Evolutionary conservation across 495 filamentous ascomycete genomes (phyloP).

Genomic region (Rusavskia elegans): DNA sequence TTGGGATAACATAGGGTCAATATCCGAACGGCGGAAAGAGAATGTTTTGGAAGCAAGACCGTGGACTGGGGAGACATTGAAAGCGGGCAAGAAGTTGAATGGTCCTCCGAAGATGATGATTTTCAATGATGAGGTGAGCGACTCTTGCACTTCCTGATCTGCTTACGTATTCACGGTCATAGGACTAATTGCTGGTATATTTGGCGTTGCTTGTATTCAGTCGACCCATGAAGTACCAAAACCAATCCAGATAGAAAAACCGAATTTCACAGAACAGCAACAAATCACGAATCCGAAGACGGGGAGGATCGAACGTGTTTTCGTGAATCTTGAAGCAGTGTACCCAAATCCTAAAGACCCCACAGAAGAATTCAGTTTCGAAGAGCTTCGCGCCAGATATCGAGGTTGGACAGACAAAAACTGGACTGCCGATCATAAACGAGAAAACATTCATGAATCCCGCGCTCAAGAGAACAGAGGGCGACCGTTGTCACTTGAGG

Average conservation of each 20-base stretch:
- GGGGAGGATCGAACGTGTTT: slow-evolving; percentile 67
- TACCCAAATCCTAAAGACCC: slow-evolving; percentile 62
- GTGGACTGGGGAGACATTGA: slow-evolving; percentile 84
- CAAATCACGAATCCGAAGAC: slow-evolving; percentile 52
- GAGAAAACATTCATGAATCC: neutral
- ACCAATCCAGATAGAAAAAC: slow-evolving; percentile 20
- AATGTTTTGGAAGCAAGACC: slow-evolving; percentile 75
- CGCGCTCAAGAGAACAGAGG: neutral
- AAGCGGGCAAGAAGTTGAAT: slow-evolving; percentile 62
- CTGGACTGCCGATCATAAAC: slow-evolving; percentile 31
- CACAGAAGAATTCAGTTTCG: slow-evolving; percentile 64
- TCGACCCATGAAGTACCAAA: slow-evolving; percentile 31
- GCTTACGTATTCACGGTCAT: slow-evolving; percentile 70
- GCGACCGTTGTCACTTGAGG: neutral
- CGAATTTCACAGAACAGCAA: slow-evolving; percentile 43
- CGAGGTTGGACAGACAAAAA: slow-evolving; percentile 61
- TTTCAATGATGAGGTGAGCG: slow-evolving; percentile 89
- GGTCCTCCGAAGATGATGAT: slow-evolving; percentile 70
- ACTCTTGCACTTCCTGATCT: slow-evolving; percentile 22
- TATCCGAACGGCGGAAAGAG: slow-evolving; percentile 84
- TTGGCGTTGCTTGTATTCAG: slow-evolving; percentile 43
- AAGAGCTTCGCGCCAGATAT: slow-evolving; percentile 69
- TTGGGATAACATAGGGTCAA: slow-evolving; percentile 82
- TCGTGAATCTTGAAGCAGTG: slow-evolving; percentile 67
- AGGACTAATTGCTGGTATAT: slow-evolving; percentile 83